Percentiles rank a stretch among this genome's conserved stretches.
Conservation (phyloP, 1,284 basidiomycete species). For the Trichosporon coremiiforme region DNA sequence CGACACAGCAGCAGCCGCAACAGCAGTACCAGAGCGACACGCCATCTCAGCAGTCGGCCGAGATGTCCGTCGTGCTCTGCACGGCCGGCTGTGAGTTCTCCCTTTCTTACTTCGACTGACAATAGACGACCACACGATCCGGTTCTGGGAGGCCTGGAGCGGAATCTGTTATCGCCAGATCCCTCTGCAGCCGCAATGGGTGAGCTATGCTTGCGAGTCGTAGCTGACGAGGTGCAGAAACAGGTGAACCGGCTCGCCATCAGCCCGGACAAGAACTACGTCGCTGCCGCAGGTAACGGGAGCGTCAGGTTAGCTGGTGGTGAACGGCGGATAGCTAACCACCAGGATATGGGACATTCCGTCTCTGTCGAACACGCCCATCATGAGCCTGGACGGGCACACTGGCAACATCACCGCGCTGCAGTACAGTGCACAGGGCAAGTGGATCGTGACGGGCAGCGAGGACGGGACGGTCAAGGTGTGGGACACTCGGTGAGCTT, state of each 20-base stretch:
- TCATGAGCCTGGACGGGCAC: slow-evolving; percentile 86
- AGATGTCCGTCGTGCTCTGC: slow-evolving; percentile 61
- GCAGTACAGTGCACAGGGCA: slow-evolving; percentile 94
- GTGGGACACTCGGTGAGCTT: slow-evolving; percentile 89
- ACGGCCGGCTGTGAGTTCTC: slow-evolving; percentile 58
- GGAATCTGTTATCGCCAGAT: slow-evolving; percentile 97
- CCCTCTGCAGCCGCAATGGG: slow-evolving; percentile 62
- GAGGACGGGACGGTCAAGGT: slow-evolving; percentile 98
- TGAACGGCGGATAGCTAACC: not conserved
- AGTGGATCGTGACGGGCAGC: slow-evolving; percentile 97
- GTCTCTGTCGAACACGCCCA: slow-evolving; percentile 71
- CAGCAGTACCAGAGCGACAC: slow-evolving; percentile 38
- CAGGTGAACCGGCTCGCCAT: slow-evolving; percentile 96
- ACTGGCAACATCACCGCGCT: slow-evolving; percentile 91
- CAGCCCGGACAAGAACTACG: slow-evolving; percentile 87
- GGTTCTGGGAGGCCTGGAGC: slow-evolving; percentile 99
- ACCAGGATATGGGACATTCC: slow-evolving; percentile 65
- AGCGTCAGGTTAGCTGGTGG: slow-evolving; percentile 66
- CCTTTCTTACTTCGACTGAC: not conserved
- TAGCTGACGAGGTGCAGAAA: slow-evolving; percentile 60
- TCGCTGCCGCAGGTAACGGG: slow-evolving; percentile 92
- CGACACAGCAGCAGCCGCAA: slow-evolving; percentile 23
- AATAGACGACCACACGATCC: slow-evolving; percentile 88
- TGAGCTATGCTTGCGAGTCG: slow-evolving; percentile 36
- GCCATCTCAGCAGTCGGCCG: slow-evolving; percentile 51